Conservation (phyloP, 805 yeast species). For the Spathaspora arborariae region DNA sequence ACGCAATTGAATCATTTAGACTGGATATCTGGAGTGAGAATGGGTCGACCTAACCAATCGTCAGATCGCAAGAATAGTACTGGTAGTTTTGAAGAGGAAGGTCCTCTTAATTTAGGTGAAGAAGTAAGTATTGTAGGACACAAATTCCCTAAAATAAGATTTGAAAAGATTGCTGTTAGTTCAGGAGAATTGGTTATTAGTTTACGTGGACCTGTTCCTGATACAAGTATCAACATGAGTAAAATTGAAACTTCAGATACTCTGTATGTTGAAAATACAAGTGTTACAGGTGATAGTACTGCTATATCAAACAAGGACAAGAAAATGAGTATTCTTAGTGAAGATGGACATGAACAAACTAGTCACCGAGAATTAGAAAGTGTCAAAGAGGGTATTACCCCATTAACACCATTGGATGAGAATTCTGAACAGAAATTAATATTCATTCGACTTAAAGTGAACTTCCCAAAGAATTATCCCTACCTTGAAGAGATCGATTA, state of each 20-base stretch:
- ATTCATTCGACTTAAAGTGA: constrained; percentile 66
- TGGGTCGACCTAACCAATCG: constrained; percentile 48
- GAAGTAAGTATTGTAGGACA: constrained; percentile 87
- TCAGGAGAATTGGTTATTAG: constrained; percentile 77
- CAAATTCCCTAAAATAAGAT: constrained; percentile 79
- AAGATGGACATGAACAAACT: not conserved
- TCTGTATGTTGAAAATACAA: not conserved
- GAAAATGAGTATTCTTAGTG: not conserved
- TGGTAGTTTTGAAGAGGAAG: constrained; percentile 17
- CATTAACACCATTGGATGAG: not conserved
- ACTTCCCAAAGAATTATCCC: constrained; percentile 76
- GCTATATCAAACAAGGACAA: constrained; percentile 1
- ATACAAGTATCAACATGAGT: not conserved
- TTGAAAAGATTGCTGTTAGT: constrained; percentile 84
- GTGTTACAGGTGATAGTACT: constrained; percentile 1
- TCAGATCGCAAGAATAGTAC: constrained; percentile 18
- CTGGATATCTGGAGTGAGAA: constrained; percentile 91
- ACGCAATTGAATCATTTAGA: constrained; percentile 64
- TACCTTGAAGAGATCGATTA: constrained; percentile 27
- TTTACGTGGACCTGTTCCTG: constrained; percentile 56
- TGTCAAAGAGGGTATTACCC: not conserved
- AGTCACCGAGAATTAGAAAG: not conserved
- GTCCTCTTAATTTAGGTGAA: constrained; percentile 74
- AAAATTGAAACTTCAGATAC: not conserved
- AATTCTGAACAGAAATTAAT: constrained; percentile 39